phyloP scores from a whole-genome alignment of 2,329 filamentous ascomycete genomes.

The Clarireedia monteithiana region DNA sequence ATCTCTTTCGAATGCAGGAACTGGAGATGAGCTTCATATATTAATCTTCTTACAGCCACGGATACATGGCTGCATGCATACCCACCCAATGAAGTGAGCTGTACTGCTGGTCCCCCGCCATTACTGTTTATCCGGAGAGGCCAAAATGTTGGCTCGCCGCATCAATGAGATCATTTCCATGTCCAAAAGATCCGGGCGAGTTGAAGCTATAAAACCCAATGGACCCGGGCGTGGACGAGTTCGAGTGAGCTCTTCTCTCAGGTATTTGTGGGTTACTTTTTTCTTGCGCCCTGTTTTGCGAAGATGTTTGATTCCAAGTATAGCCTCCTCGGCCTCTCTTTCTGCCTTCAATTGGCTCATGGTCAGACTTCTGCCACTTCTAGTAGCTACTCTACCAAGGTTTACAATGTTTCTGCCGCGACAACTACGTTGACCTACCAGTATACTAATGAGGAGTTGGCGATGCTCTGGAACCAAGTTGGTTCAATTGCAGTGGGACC shows the following conservation, averaged over 20 bases:
- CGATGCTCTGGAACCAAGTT: constrained; percentile 38
- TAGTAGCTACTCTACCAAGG: constrained; percentile 18
- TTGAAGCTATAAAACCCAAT: constrained; percentile 6
- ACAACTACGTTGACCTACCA: constrained; percentile 36
- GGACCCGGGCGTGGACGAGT: neutral
- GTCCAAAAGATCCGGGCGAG: neutral
- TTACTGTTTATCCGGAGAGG: constrained; percentile 4
- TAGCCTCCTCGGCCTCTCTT: constrained; percentile 1
- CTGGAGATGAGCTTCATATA: neutral
- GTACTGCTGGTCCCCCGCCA: neutral
- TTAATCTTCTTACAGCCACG: neutral
- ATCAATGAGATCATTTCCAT: neutral
- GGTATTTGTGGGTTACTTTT: neutral
- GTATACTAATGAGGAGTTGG: constrained; percentile 39
- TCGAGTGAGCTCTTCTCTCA: neutral
- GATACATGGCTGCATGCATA: neutral
- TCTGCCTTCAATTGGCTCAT: neutral
- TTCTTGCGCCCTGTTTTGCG: neutral
- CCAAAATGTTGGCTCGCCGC: neutral
- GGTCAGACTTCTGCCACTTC: neutral
- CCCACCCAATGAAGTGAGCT: neutral
- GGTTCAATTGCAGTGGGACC: constrained; percentile 35
- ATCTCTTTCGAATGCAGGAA: neutral
- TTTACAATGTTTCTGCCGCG: constrained; percentile 35
- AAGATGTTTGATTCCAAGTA: constrained; percentile 2